A percentile compares a stretch with the other conserved stretches of the same genome.
These are phyloP conservation scores for Pseudoneurospora amorphoporcata DNA, from an alignment of 495 filamentous ascomycete genomes.

Conservation along the genomic window DNA sequence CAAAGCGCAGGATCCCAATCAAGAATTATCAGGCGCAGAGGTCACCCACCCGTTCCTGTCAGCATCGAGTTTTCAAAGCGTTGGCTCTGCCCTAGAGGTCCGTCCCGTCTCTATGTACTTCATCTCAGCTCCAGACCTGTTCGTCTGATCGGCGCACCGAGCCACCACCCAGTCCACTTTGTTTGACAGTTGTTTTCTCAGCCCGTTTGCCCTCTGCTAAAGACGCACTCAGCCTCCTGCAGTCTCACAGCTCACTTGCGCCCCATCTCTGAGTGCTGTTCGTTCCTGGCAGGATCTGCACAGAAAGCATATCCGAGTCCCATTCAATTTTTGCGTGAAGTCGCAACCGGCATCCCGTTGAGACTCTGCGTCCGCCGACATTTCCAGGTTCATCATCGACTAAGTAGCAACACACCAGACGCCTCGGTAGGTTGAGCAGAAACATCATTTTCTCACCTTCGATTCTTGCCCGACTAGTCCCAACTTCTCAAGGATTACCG, in stretches of 20 bases:
- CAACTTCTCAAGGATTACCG: neutral
- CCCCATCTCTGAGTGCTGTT: neutral
- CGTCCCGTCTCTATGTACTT: neutral
- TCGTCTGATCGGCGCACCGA: neutral
- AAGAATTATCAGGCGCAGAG: neutral
- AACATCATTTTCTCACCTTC: neutral
- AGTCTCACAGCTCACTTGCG: neutral
- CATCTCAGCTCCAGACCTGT: neutral
- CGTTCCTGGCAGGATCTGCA: neutral
- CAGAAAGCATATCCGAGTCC: neutral
- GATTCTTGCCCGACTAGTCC: neutral
- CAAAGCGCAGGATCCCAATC: neutral
- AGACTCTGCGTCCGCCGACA: neutral
- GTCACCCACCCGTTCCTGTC: neutral
- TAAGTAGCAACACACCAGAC: neutral
- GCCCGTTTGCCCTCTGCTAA: neutral
- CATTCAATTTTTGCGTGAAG: neutral
- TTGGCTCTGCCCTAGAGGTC: neutral
- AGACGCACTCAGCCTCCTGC: neutral
- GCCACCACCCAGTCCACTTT: neutral
- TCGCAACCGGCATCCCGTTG: neutral
- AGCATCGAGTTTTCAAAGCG: neutral
- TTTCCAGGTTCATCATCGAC: neutral
- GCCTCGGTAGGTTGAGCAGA: neutral
- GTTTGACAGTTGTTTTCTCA: neutral